Base-by-base conservation (phyloP, 2,329 filamentous ascomycete species). In the Monascus ruber region DNA sequence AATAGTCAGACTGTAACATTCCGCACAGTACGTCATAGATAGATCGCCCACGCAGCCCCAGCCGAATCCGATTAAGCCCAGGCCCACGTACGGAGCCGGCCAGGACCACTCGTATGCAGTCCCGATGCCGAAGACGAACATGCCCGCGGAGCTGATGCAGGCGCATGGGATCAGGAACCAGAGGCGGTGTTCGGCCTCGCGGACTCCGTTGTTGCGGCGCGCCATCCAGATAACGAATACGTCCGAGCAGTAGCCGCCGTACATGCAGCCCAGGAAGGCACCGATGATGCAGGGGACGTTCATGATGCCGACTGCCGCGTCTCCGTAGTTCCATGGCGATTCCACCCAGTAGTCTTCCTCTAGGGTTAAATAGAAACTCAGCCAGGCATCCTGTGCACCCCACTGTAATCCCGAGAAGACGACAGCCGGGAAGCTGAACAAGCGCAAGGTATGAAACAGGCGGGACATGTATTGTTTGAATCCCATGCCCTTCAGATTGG, bases 321-420 rank as follows among this genome's bases (percentile, higher is more conserved):
- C 66, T 29, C 57, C 63, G 50, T 77, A 78, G 52, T 74, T 69
- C 66, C 71, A 77, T 0, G 74, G 74, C 6, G 60, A 55, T 0
- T 58, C 66, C 25, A 68, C 70, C 69, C 72, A 77, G 46, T 69
- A 69, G 44, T 75, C 72, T 47, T 77, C 71, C 49, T 76, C 66
- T 1, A 77, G 65, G 0, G 74, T 77, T 27, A 76, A 60, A 45
- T 77, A 76, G 51, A 78, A 77, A 1, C 71, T 72, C 24, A 78
- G 57, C 56, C 74, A 76, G n/a, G 74, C 72, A 46, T 76, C 74
- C 52, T 77, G 74, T 26, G 71, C 63, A 4, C 74, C 74, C 74
- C 74, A 77, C 49, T 77, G 73, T 24, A 77, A 53, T 6, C 74
- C 73, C 2, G 72, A 71, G 44, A 71, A 77, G 45, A 73, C 65